A percentile compares a stretch with the other conserved stretches of the same genome.
Conservation (phyloP, 371 early-diverging fungal genomes). For the Choanephora cucurbitarum region DNA sequence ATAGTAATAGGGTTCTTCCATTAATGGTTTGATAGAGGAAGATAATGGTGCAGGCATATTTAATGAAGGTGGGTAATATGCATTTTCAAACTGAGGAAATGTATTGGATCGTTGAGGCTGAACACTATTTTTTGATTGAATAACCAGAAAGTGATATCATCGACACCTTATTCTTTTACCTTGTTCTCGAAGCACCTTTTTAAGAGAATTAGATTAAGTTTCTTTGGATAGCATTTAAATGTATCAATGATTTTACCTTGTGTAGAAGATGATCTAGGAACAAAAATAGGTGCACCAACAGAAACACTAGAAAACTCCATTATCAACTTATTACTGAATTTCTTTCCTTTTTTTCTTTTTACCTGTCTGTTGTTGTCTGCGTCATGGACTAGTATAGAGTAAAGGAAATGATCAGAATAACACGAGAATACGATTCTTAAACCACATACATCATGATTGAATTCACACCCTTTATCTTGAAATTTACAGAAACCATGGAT, state of each 20-base stretch:
- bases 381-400: not conserved
- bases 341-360: not conserved
- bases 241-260: slow-evolving; percentile 37
- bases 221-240: too few relatives aligned
- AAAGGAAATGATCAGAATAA: not conserved
- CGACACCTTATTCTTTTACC: not conserved
- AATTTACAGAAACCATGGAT: slow-evolving; percentile 88
- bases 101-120: not conserved
- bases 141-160: not conserved
- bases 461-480: slow-evolving; percentile 85
- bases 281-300: slow-evolving; percentile 67
- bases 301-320: slow-evolving; percentile 35
- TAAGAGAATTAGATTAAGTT: too few relatives aligned
- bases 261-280: slow-evolving; percentile 52
- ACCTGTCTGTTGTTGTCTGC: not conserved
- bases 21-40: not conserved
- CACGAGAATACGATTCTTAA: not conserved
- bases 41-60: not conserved
- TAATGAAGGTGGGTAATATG: not conserved
- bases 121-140: too few relatives aligned
- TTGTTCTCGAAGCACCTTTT: too few relatives aligned
- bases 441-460: slow-evolving; percentile 73
- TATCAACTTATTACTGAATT: not conserved
- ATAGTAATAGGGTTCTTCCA: slow-evolving; percentile 44
- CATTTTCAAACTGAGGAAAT: not conserved